Evolutionary conservation across 345 rosid genomes (phyloP).

Genomic region (Eucalyptus tenuipes): DNA sequence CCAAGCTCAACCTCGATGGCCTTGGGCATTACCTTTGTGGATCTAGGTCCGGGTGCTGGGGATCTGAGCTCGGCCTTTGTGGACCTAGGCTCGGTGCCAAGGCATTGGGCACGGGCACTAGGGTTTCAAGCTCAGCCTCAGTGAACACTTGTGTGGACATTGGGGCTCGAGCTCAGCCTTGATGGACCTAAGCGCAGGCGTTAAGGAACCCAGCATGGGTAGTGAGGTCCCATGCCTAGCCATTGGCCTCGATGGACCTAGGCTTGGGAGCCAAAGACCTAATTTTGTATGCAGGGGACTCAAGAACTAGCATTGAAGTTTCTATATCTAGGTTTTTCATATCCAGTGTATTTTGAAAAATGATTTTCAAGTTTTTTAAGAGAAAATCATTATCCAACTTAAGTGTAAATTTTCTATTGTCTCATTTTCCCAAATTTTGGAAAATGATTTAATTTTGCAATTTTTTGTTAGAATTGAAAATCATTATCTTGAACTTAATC

Average conservation of each 20-base stretch:
- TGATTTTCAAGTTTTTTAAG: background rate
- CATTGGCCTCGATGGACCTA: background rate
- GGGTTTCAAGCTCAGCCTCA: too few relatives aligned
- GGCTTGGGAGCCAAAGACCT: background rate
- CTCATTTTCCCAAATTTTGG: too few relatives aligned
- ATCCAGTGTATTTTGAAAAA: too few relatives aligned
- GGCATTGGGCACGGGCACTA: fast-evolving
- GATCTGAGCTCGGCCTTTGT: background rate
- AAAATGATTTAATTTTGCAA: too few relatives aligned
- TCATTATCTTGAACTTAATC: too few relatives aligned
- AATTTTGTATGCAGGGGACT: background rate
- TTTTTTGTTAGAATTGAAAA: too few relatives aligned
- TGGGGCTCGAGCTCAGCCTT: background rate
- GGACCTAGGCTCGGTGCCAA: background rate
- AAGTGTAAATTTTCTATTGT: too few relatives aligned
- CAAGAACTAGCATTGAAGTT: background rate
- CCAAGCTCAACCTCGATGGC: fast-evolving
- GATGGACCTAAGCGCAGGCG: background rate
- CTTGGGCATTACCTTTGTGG: background rate
- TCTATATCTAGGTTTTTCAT: too few relatives aligned
- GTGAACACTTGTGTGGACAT: too few relatives aligned
- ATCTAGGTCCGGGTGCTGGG: background rate
- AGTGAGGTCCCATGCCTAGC: background rate
- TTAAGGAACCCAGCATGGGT: background rate
- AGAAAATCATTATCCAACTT: background rate